Base-by-base conservation (phyloP, 768 basidiomycete genomes). In the Rhodotorula sphaerocarpa region DNA sequence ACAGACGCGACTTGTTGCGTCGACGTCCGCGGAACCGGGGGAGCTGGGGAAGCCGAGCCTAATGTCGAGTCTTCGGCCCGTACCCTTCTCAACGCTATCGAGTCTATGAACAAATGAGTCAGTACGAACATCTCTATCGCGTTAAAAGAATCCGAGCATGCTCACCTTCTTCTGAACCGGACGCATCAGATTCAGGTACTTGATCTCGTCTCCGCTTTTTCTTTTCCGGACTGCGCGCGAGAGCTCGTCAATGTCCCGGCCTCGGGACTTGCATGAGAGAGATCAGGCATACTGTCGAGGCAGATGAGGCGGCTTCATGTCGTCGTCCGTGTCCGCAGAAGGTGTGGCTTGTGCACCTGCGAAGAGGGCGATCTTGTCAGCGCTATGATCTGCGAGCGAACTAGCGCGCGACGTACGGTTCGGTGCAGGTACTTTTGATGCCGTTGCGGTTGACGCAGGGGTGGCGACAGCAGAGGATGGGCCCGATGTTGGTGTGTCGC, bases 201-300 rank as follows among this genome's bases (percentile, higher is more conserved):
- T 51, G 47, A 2, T 61, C 66, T 6, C 63, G 63, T 44, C 65
- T 67, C n/a, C 66, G 63, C 60, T 69, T 69, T 54, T 65, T 64
- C 58, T 62, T 62, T 30, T 67, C 63, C 44, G 42, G 48, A 48
- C 57, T 55, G 53, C 11, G 14, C 6, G 10, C n/a, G n/a, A n/a
- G n/a, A n/a, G n/a, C n/a, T n/a, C n/a, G n/a, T n/a, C n/a, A n/a
- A n/a, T n/a, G n/a, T n/a, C n/a, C n/a, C n/a, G n/a, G n/a, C n/a
- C n/a, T n/a, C n/a, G n/a, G n/a, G n/a, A n/a, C n/a, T n/a, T n/a
- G n/a, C n/a, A n/a, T n/a, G n/a, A 44, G 43, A 11, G 7, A 2
- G 11, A 5, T 12, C 0, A 14, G 30, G 47, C 11, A 43, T 28
- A 51, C 56, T 52, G 54, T 20, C 55, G 58, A 7, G 66, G 66